Conservation (phyloP, 164 flowering plant species). For the Aristolochia fimbriata region DNA sequence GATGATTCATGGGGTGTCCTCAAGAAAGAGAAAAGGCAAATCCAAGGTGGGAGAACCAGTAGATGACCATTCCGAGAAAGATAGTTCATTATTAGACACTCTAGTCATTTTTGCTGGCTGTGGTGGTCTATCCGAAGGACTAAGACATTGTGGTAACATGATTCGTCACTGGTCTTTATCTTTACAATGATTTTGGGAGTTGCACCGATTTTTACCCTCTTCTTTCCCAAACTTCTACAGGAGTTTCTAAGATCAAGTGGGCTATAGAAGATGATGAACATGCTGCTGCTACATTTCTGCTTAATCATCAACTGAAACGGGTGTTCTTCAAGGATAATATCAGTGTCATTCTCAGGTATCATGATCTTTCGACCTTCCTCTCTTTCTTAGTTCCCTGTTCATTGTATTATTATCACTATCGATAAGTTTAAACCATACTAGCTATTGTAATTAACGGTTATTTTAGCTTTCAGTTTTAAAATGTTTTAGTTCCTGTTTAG, state of each 20-base stretch:
- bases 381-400: background rate
- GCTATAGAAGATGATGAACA: constrained; percentile 95
- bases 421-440: too few species aligned
- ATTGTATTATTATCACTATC: too few species aligned
- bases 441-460: too few species aligned
- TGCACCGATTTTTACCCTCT: background rate
- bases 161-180: background rate
- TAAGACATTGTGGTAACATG: constrained; percentile 54
- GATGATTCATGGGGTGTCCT: constrained; percentile 25
- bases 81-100: constrained; percentile 47
- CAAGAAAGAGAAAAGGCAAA: constrained; percentile 77
- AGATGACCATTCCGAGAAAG: constrained; percentile 13
- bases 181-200: background rate
- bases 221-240: constrained; percentile 27
- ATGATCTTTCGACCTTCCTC: background rate
- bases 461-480: background rate
- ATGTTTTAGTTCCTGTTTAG: constrained; percentile 24
- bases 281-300: constrained; percentile 81
- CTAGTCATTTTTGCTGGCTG: constrained; percentile 98
- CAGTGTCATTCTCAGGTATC: constrained; percentile 75
- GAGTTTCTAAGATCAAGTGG: constrained; percentile 77
- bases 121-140: constrained; percentile 93
- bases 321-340: constrained; percentile 70
- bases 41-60: constrained; percentile 46
- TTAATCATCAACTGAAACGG: constrained; percentile 66